Percentiles rank a stretch among this genome's conserved stretches.
phyloP scores from a whole-genome alignment of 768 basidiomycete species.

The Tricholomella constricta region DNA sequence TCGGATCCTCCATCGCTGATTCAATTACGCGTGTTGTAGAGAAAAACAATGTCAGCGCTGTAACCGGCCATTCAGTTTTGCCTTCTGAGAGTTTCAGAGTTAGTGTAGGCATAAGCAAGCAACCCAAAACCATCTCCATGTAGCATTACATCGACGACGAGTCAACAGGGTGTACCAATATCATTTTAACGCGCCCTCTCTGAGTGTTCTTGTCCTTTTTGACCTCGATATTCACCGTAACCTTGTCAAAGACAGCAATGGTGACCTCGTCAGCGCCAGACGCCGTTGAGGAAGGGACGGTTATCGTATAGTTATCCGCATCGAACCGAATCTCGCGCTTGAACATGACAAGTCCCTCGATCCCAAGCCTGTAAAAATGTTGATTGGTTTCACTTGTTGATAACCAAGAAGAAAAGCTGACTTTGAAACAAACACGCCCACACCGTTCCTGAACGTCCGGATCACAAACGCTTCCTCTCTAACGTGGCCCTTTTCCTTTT shows the following conservation, averaged over 20 bases:
- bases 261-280: conserved; percentile 43
- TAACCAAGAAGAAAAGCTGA: conserved; percentile 39
- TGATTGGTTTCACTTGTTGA: background rate
- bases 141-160: conserved; percentile 44
- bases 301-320: conserved; percentile 85
- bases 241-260: conserved; percentile 93
- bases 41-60: too few relatives aligned
- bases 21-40: too few relatives aligned
- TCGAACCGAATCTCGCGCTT: conserved; percentile 89
- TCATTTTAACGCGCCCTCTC: conserved; percentile 87
- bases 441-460: conserved; percentile 89
- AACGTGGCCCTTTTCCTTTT: conserved; percentile 46
- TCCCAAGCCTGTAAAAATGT: conserved; percentile 64
- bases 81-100: too few relatives aligned
- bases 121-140: too few relatives aligned
- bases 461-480: conserved; percentile 91
- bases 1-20: too few relatives aligned
- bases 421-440: conserved; percentile 96
- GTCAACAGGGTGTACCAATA: conserved; percentile 67
- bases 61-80: too few relatives aligned
- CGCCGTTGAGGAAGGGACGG: conserved; percentile 50
- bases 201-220: conserved; percentile 96
- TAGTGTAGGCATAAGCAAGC: too few relatives aligned
- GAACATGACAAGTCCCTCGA: conserved; percentile 95
- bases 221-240: conserved; percentile 85